A percentile compares a stretch with the other conserved stretches of the same genome.
phyloP scores from a whole-genome alignment of 2,329 filamentous ascomycete species.

The Stagonosporopsis cucurbitacearum region DNA sequence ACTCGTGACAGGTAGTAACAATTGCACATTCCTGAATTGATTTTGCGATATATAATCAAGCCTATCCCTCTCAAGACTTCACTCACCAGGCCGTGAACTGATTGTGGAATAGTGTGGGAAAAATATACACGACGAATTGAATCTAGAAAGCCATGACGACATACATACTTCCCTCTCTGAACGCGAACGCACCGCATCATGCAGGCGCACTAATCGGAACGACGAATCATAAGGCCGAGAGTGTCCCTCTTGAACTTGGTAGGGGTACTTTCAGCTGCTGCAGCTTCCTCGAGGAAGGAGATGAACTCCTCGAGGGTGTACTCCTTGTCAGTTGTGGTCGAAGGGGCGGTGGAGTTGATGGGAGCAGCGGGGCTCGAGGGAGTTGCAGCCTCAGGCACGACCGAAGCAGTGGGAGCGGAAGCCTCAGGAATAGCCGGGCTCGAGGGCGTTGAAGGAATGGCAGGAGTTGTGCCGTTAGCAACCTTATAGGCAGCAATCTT shows the following conservation, averaged over 20 bases:
- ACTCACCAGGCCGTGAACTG: neutral
- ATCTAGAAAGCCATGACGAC: neutral
- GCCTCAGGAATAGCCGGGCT: conserved; percentile 6
- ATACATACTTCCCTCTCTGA: neutral
- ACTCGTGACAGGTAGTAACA: too few relatives aligned
- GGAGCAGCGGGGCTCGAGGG: neutral
- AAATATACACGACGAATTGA: neutral
- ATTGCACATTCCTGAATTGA: too few relatives aligned
- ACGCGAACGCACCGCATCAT: neutral
- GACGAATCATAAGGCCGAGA: neutral
- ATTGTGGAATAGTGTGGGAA: neutral
- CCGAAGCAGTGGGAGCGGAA: conserved; percentile 9
- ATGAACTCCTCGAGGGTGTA: conserved; percentile 15
- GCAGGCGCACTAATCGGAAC: neutral
- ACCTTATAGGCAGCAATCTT: conserved; percentile 56
- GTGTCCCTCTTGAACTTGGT: neutral
- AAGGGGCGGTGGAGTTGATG: neutral
- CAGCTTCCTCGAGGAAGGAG: conserved; percentile 11
- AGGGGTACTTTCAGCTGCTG: neutral
- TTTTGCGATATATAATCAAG: too few relatives aligned
- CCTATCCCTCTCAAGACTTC: too few relatives aligned
- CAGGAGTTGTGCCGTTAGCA: conserved; percentile 45
- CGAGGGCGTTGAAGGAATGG: conserved; percentile 42
- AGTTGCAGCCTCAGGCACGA: conserved; percentile 5
- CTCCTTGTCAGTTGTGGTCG: neutral